phyloP scores from a whole-genome alignment of 306 rosid genomes.

The Herpetospermum pedunculosum region DNA sequence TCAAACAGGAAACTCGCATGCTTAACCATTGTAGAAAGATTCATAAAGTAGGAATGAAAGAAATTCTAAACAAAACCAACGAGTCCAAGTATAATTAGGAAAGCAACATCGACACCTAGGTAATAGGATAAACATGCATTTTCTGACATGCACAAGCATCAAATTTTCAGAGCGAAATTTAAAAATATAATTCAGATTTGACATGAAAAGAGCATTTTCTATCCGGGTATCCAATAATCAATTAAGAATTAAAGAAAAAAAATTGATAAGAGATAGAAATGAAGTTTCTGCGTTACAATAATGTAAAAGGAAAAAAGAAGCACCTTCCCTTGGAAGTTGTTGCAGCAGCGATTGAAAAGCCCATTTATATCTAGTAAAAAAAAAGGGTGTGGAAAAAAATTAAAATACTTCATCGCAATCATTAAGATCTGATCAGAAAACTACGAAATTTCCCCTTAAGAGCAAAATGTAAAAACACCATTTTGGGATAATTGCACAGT shows the following conservation, averaged over 20 bases:
- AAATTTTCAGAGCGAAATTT: neutral
- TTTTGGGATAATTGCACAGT: neutral
- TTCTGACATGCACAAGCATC: neutral
- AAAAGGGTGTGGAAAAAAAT: slow-evolving; percentile 2
- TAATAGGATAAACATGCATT: neutral
- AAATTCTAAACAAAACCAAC: neutral
- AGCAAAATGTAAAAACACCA: neutral
- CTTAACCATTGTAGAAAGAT: neutral
- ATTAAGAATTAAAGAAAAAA: neutral
- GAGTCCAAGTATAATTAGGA: neutral
- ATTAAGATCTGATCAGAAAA: neutral
- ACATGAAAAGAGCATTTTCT: neutral
- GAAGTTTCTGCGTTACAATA: neutral
- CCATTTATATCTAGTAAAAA: slow-evolving; percentile 63
- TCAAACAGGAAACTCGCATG: neutral
- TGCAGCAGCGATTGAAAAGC: slow-evolving; percentile 63
- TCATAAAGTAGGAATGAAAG: neutral
- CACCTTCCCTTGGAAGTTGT: slow-evolving; percentile 83
- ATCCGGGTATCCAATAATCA: neutral
- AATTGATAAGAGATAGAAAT: neutral
- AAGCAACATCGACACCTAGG: neutral
- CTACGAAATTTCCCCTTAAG: neutral
- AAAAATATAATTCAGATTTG: neutral
- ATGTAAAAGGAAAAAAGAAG: slow-evolving; percentile 16
- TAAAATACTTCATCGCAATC: neutral